Percentiles rank a stretch among this genome's conserved stretches.
Conservation (phyloP, 2,329 filamentous ascomycete genomes). For the Penicillium sp. region DNA sequence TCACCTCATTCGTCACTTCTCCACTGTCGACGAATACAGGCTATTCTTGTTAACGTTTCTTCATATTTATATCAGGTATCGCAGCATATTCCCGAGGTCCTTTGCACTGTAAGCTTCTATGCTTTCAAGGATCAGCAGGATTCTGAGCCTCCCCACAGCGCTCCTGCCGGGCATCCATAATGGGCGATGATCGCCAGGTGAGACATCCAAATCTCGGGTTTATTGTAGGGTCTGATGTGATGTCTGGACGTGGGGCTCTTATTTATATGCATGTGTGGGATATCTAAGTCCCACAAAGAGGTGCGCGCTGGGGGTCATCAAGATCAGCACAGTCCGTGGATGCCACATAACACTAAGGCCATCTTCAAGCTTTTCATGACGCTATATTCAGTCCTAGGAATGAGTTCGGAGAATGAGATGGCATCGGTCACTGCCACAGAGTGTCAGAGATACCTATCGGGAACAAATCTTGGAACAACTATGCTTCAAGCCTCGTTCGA, state of each 20-base stretch:
- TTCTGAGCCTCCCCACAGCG: slow-evolving; percentile 1
- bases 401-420: too few relatives aligned
- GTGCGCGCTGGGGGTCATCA: too few relatives aligned
- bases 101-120: not conserved
- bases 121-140: not conserved
- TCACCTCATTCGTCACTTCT: not conserved
- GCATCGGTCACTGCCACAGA: too few relatives aligned
- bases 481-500: too few relatives aligned
- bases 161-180: not conserved
- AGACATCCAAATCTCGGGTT: not conserved
- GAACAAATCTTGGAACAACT: too few relatives aligned
- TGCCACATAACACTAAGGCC: too few relatives aligned
- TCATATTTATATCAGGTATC: not conserved
- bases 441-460: too few relatives aligned
- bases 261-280: too few relatives aligned
- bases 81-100: not conserved
- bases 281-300: too few relatives aligned
- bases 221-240: not conserved
- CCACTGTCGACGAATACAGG: not conserved
- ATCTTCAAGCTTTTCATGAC: too few relatives aligned
- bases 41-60: not conserved
- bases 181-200: slow-evolving; percentile 1
- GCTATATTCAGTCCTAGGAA: too few relatives aligned
- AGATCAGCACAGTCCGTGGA: too few relatives aligned
- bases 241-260: not conserved